Percentiles rank a stretch among this genome's conserved stretches.
phyloP scores from a whole-genome alignment of 768 basidiomycete genomes.

The Melanogaster broomeanus region DNA sequence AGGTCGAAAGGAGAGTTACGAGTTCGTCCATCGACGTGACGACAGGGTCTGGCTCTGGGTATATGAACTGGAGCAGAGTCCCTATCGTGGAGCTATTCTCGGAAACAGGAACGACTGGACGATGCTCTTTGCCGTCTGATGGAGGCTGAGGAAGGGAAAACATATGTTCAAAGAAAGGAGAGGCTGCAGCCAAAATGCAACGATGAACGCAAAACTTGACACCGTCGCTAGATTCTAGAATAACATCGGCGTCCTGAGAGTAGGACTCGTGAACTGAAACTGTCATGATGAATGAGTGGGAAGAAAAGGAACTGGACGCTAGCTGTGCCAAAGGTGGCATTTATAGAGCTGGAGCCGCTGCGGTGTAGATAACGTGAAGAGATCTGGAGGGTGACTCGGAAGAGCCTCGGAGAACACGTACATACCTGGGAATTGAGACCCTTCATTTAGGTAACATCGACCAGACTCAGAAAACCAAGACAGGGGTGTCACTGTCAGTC shows the following conservation, averaged over 20 bases:
- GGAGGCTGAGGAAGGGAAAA: slow-evolving; percentile 61
- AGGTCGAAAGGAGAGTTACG: slow-evolving; percentile 48
- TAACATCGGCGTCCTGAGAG: slow-evolving; percentile 51
- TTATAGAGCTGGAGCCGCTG: slow-evolving; percentile 21
- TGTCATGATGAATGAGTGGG: slow-evolving; percentile 25
- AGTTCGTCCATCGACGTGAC: slow-evolving; percentile 57
- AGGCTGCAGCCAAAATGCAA: slow-evolving; percentile 61
- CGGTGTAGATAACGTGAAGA: not conserved
- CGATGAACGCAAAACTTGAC: slow-evolving; percentile 62
- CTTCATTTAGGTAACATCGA: not conserved
- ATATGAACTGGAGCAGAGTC: slow-evolving; percentile 58
- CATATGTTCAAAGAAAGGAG: slow-evolving; percentile 70
- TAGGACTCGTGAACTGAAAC: slow-evolving; percentile 38
- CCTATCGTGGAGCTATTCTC: slow-evolving; percentile 50
- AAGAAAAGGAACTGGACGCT: not conserved
- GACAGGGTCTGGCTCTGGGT: slow-evolving; percentile 58
- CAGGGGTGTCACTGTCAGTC: not conserved
- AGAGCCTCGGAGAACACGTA: slow-evolving; percentile 17
- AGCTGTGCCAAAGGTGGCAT: not conserved
- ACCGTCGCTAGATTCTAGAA: slow-evolving; percentile 46
- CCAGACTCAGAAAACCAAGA: slow-evolving; percentile 18
- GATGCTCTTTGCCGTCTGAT: slow-evolving; percentile 22
- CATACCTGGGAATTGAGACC: slow-evolving; percentile 20
- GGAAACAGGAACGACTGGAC: slow-evolving; percentile 55
- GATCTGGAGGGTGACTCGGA: not conserved